Conservation (phyloP, 2,329 filamentous ascomycete genomes). For the Aspergillus hortae region DNA sequence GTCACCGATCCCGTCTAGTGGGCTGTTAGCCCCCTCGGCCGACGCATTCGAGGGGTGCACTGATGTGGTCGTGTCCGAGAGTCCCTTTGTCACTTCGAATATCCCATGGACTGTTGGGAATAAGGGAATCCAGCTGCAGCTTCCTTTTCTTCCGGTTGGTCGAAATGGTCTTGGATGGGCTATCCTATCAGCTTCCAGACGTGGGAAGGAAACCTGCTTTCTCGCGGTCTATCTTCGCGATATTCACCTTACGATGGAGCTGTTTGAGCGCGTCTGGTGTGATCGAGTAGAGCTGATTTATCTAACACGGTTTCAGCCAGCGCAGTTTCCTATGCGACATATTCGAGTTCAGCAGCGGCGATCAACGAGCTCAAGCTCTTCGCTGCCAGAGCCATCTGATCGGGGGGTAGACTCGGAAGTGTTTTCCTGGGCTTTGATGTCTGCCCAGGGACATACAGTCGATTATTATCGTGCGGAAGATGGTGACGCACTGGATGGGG, state of each 20-base stretch:
- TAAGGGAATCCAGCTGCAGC: not conserved
- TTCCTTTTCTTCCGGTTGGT: not conserved
- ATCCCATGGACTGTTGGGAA: not conserved
- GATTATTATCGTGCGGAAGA: too few relatives aligned
- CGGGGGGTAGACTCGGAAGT: too few relatives aligned
- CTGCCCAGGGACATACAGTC: too few relatives aligned
- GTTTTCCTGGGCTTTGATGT: too few relatives aligned
- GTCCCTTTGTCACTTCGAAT: not conserved
- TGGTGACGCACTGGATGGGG: too few relatives aligned
- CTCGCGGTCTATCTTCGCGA: not conserved
- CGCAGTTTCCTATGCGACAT: not conserved
- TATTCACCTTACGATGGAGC: not conserved
- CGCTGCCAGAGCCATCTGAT: too few relatives aligned
- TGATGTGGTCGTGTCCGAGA: not conserved
- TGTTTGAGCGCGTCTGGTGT: not conserved
- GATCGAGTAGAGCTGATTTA: not conserved
- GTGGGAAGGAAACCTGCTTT: not conserved
- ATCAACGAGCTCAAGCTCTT: not conserved
- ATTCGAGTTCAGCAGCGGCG: not conserved
- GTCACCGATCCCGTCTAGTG: not conserved
- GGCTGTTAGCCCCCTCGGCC: not conserved
- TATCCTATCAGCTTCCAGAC: not conserved
- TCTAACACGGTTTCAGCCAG: not conserved
- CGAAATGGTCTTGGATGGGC: not conserved
- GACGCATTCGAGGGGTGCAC: not conserved